These are phyloP conservation scores for Paragyromitra xinjiangensis DNA, from an alignment of 495 filamentous ascomycete species.

Conservation along the genomic window DNA sequence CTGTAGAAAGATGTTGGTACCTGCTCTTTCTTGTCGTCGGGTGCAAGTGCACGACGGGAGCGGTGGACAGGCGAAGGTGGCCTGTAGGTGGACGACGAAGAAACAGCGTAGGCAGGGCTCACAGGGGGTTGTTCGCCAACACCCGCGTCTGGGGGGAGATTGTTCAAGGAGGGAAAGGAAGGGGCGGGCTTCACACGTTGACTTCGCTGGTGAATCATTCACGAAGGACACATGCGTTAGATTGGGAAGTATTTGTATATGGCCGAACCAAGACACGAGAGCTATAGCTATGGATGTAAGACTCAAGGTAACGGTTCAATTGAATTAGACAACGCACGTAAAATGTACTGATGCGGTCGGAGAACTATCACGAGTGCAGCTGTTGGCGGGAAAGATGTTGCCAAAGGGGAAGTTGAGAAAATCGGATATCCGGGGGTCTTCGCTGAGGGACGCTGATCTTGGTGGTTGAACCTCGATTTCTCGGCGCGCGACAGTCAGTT, in stretches of 20 bases:
- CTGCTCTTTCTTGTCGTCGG: conserved; percentile 49
- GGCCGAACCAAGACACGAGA: conserved; percentile 5
- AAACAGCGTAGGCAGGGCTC: conserved; percentile 45
- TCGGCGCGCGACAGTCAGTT: background rate
- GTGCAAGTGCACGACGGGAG: conserved; percentile 24
- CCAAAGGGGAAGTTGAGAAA: conserved; percentile 10
- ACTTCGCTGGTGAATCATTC: conserved; percentile 46
- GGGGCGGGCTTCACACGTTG: conserved; percentile 41
- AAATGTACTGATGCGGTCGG: background rate
- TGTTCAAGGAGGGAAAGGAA: conserved; percentile 22
- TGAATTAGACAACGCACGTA: background rate
- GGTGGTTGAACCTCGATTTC: conserved; percentile 16
- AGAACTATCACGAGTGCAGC: conserved; percentile 25
- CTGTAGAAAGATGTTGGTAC: background rate
- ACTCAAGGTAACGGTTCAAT: conserved; percentile 25
- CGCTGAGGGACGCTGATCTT: conserved; percentile 5
- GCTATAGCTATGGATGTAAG: background rate
- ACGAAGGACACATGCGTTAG: conserved; percentile 26
- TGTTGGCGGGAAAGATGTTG: background rate
- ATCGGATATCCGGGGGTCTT: conserved; percentile 15
- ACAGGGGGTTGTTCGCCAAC: conserved; percentile 25
- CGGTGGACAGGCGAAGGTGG: conserved; percentile 35
- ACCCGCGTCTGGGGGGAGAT: conserved; percentile 25
- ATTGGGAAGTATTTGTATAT: conserved; percentile 37
- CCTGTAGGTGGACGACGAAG: conserved; percentile 47